phyloP scores from a whole-genome alignment of 2,329 filamentous ascomycete genomes.

The Decorospora gaudefroyi region DNA sequence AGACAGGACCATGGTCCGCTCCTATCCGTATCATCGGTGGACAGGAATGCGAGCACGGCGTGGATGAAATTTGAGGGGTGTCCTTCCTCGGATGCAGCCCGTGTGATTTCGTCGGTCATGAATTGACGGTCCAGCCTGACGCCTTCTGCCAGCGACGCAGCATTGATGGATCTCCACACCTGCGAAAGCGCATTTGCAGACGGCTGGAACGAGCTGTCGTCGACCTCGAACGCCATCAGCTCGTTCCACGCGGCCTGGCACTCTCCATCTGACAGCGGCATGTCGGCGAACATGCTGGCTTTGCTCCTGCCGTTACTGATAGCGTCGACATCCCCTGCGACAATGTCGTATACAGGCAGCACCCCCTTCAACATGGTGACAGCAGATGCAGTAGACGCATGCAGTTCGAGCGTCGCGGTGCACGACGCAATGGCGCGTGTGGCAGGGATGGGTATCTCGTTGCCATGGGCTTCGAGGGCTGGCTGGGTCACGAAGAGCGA shows the following conservation, averaged over 20 bases:
- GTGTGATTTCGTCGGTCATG: constrained; percentile 40
- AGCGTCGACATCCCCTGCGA: constrained; percentile 35
- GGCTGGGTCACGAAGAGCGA: constrained; percentile 61
- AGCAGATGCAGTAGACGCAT: constrained; percentile 44
- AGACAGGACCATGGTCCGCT: constrained; percentile 43
- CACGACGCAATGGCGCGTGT: constrained; percentile 53
- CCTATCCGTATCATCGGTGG: constrained; percentile 31
- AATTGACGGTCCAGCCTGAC: constrained; percentile 49
- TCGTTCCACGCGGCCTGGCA: constrained; percentile 57
- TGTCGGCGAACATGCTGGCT: constrained; percentile 52
- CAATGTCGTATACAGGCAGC: constrained; percentile 48
- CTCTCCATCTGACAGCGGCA: constrained; percentile 58
- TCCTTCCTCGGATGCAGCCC: constrained; percentile 43
- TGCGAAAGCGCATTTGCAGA: constrained; percentile 54
- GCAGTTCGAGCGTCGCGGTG: constrained; percentile 52
- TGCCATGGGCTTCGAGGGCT: constrained; percentile 44
- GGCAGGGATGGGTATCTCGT: constrained; percentile 39
- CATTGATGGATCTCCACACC: constrained; percentile 55
- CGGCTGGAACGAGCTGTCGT: constrained; percentile 51
- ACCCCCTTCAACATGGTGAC: constrained; percentile 42
- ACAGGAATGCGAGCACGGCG: constrained; percentile 47
- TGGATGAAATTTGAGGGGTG: constrained; percentile 46
- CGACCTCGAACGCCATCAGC: constrained; percentile 58
- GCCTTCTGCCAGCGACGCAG: constrained; percentile 49
- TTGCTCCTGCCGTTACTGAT: constrained; percentile 42